Evolutionary conservation across 352 stramenopile species (phyloP).

Genomic region (Phytophthora pinifolia): DNA sequence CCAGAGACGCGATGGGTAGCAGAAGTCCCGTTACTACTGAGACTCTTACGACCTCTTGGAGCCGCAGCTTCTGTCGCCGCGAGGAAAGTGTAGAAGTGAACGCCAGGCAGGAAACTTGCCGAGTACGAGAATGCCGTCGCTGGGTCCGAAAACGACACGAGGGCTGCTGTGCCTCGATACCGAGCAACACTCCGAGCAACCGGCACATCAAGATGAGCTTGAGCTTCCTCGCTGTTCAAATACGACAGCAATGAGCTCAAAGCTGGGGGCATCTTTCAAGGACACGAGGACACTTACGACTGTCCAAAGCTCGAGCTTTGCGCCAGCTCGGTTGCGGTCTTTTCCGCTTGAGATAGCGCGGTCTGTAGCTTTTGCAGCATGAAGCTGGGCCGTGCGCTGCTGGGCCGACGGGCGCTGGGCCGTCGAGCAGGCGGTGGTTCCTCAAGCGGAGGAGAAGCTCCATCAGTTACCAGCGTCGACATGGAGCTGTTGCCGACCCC

Average conservation of each 20-base stretch:
- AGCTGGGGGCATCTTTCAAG: too few species aligned
- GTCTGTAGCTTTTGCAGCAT: conserved; percentile 67
- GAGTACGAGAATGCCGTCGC: conserved; percentile 54
- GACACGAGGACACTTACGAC: conserved; percentile 4
- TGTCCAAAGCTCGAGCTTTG: conserved; percentile 28
- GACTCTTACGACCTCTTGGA: not conserved
- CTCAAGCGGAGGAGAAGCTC: conserved; percentile 14
- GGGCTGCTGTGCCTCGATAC: conserved; percentile 54
- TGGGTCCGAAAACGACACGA: conserved; percentile 64
- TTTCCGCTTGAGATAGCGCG: conserved; percentile 57
- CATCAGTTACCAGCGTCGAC: conserved; percentile 31
- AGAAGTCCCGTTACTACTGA: not conserved
- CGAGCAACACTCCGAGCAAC: conserved; percentile 33
- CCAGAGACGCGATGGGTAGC: not conserved
- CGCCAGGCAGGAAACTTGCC: conserved; percentile 69
- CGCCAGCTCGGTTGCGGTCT: conserved; percentile 29
- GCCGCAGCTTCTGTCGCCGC: conserved; percentile 44
- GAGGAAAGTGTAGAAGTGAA: conserved; percentile 83
- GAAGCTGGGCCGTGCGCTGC: conserved; percentile 36
- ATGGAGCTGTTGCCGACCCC: conserved; percentile 25
- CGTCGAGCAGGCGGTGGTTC: conserved; percentile 9
- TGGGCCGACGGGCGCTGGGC: conserved; percentile 7
- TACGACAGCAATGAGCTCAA: not conserved
- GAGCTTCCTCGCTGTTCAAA: conserved; percentile 15
- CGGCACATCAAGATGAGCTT: not conserved